These are phyloP conservation scores for Inonotus obliquus DNA, from an alignment of 1,284 basidiomycete genomes.

Conservation along the genomic window DNA sequence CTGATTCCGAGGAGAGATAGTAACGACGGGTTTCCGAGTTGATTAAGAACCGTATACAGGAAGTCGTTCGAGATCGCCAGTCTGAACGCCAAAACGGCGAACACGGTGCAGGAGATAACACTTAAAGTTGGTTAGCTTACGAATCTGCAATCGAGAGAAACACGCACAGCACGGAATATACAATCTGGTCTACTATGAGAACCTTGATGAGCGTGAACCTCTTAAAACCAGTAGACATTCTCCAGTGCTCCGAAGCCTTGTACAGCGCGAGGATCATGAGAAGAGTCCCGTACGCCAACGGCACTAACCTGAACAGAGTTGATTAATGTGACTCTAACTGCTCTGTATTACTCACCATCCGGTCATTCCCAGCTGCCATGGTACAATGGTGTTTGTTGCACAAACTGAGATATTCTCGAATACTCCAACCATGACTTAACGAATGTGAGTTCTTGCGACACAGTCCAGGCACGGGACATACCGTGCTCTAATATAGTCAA, in stretches of 20 bases:
- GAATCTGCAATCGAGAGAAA: background rate
- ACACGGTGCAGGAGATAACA: background rate
- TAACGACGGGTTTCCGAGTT: slow-evolving; percentile 1
- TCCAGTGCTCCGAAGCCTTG: background rate
- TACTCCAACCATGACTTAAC: background rate
- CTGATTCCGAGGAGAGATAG: background rate
- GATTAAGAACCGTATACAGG: background rate
- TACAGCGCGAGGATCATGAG: background rate
- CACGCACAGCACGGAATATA: background rate
- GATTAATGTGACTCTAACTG: background rate
- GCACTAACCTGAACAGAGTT: background rate
- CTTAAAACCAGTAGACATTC: background rate
- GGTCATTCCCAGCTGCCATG: background rate
- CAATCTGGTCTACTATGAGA: slow-evolving; percentile 1
- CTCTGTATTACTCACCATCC: background rate
- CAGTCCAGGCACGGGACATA: background rate
- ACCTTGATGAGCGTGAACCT: background rate
- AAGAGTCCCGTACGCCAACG: background rate
- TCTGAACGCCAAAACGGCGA: background rate
- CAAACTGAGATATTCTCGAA: background rate
- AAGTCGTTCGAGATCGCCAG: background rate
- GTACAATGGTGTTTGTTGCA: background rate
- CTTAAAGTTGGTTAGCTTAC: background rate
- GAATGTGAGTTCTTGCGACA: background rate
- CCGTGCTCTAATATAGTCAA: background rate